Evolutionary conservation across 192 early-diverging fungal genomes (phyloP), one percentile per base, ranked within the genome.

Genomic region (Coemansia sp.): DNA sequence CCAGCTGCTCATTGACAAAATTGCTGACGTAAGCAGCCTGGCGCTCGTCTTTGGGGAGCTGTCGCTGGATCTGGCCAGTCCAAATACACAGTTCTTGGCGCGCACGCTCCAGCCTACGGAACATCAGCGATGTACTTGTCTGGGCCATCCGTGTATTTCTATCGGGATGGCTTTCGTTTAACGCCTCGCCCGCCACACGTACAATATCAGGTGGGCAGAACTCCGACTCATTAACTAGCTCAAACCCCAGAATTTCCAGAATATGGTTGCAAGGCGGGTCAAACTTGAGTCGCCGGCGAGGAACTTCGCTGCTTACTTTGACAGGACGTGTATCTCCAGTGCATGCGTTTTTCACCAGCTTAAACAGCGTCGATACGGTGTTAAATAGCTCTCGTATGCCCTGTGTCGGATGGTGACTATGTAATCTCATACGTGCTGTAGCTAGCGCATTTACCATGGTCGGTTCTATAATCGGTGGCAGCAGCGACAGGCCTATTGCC

Each of bases 181-280:
- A 13, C 2, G 57, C 57, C 2, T 41, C 38, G 5, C 39, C 39
- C 0, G 57, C 47, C 9, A 42, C 40, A 0, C 19, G 26, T 3
- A 42, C 45, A 30, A 50, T 36, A 2, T 19, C 47, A 1, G 76
- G 76, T 33, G 76, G 76, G 2, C 41, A 51, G 33, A 57, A 68
- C 56, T 67, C 68, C 9, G 33, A 16, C 10, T 37, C 45, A 16
- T 50, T 43, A 6, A 38, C 39, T 0, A 60, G 47, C 30, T 50
- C 59, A 18, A 78, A 78, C 6, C 76, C 76, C 14, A 78, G 53
- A 10, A 47, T 37, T 33, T 56, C 75, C 44, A 78, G 31, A 5
- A 71, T 54, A 2, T 53, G 40, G 19, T 45, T 68, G 15, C 76
- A 78, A n/a, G 65, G 43, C 6, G 50, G 20, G 39, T 78, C 76